Evolutionary conservation across 164 flowering plant genomes (phyloP), one percentile per base, ranked within the genome.

Genomic region (Berberis vulgaris): DNA sequence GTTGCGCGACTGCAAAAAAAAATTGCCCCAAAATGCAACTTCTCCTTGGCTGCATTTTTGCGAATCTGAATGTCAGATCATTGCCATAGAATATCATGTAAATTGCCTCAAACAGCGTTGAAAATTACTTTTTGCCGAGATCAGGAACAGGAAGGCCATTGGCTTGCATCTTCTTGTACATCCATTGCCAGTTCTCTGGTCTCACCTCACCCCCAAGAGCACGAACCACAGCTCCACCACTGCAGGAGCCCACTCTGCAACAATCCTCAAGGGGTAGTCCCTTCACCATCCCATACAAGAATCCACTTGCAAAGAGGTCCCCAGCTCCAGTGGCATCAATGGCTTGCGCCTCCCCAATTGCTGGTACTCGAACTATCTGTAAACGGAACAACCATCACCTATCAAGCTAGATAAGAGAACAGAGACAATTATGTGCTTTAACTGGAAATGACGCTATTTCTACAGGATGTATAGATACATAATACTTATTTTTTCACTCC

Each of bases 321-420:
- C 98, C 98, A 2, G 98, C 98, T 74, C 98, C 98, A 7, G 98
- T 94, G 55, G 96, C 95, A 81, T 94, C 98, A 9, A 58, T 73
- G 43, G 93, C 83, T 56, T 79, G 83, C 38, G 83, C 54, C 69
- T 82, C 86, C 3, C 93, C 89, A 39, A 86, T 80, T 3, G 98
- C 98, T 10, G 88, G 79, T 47, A 94, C 88, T 60, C 79, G 72
- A 6, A 88, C 97, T 49, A 80, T 65, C 98, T 93, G 82, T 63
- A 65, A 72, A 38, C 39, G 45, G 7, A 42, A 45, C 0, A 41
- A n/a, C 9, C 13, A 52, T 0, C 49, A 13, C 49, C 3, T 41
- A 8, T 1, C 13, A 41, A 47, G 61, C 45, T 6, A 57, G 2
- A 43, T 43, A 43, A 38, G 42, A 56, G 26, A 4, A 11, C 3